These are phyloP conservation scores for Erodium texanum DNA, from an alignment of 441 rosid species.

Conservation along the genomic window DNA sequence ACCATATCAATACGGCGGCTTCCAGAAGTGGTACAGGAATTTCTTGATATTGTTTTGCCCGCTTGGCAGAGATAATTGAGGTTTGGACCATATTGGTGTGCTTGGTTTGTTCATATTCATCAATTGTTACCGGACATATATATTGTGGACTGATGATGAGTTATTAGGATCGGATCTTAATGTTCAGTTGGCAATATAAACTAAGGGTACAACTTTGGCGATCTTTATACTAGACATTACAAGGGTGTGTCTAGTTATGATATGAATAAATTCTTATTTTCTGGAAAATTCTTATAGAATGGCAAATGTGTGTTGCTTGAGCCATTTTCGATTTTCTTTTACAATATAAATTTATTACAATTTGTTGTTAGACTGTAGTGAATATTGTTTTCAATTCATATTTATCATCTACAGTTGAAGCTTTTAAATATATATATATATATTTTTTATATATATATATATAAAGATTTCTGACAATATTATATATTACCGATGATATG, in stretches of 20 bases:
- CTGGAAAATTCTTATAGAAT: too few species aligned
- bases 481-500: too few species aligned
- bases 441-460: too few species aligned
- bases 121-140: background rate
- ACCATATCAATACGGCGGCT: slow-evolving; percentile 52
- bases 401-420: too few species aligned
- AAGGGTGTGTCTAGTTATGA: background rate
- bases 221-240: too few species aligned
- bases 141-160: background rate
- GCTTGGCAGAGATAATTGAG: slow-evolving; percentile 5
- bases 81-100: slow-evolving; percentile 13
- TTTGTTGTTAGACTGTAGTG: too few species aligned
- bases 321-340: too few species aligned
- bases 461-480: too few species aligned
- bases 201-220: background rate
- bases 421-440: too few species aligned
- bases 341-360: too few species aligned
- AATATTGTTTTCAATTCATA: too few species aligned
- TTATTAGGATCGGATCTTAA: background rate
- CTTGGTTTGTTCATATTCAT: slow-evolving; percentile 10
- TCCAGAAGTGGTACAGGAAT: slow-evolving; percentile 47
- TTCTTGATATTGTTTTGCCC: slow-evolving; percentile 14
- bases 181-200: background rate
- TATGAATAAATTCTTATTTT: background rate
- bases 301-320: too few species aligned